These are phyloP conservation scores for Tuber melanosporum DNA, from an alignment of 495 filamentous ascomycete genomes.

Conservation along the genomic window DNA sequence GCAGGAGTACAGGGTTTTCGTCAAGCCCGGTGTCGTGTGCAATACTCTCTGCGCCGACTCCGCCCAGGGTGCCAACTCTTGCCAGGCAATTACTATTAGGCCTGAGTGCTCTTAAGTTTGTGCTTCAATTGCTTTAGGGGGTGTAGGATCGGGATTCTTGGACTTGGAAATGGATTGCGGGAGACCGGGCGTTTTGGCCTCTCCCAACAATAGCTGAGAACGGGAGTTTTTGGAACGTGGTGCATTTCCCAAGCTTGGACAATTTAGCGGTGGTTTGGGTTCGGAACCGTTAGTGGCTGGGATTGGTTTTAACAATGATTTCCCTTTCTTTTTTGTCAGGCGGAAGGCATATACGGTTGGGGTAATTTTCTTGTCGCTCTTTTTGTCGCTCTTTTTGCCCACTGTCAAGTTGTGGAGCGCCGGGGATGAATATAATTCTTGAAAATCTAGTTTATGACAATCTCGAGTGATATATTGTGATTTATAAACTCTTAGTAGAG, in stretches of 20 bases:
- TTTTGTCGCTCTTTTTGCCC: neutral
- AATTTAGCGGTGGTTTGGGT: neutral
- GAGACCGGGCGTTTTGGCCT: neutral
- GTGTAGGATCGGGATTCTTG: neutral
- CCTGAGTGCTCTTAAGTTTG: slow-evolving; percentile 22
- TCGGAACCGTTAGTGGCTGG: neutral
- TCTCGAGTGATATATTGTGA: neutral
- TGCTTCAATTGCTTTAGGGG: neutral
- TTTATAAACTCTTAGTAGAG: neutral
- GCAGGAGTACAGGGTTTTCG: slow-evolving; percentile 43
- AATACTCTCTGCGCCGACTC: slow-evolving; percentile 41
- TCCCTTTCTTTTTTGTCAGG: neutral
- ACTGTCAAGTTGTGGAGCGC: neutral
- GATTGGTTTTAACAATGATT: neutral
- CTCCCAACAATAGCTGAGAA: neutral
- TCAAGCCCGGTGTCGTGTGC: slow-evolving; percentile 42
- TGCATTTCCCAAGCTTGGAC: neutral
- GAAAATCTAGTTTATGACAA: neutral
- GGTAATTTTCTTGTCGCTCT: neutral
- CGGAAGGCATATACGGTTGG: neutral
- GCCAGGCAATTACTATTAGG: slow-evolving; percentile 37
- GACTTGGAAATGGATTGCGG: neutral
- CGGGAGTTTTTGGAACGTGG: neutral
- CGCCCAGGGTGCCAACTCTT: slow-evolving; percentile 35
- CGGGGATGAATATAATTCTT: neutral